Conservation (phyloP, 2,329 filamentous ascomycete species). For the Cladorrhinum sp. region DNA sequence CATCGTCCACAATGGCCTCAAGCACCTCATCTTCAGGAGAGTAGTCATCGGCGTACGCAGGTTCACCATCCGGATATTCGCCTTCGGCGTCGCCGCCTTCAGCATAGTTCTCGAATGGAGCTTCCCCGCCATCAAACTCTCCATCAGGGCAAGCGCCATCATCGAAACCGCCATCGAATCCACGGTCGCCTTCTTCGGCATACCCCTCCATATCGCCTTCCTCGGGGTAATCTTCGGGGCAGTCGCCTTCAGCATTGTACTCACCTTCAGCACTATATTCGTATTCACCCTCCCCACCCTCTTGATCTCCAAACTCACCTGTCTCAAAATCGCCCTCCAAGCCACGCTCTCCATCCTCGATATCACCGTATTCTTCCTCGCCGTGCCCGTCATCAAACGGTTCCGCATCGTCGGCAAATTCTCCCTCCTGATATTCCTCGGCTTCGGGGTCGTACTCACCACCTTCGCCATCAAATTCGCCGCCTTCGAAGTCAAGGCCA, state of each 20-base stretch:
- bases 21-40: no score
- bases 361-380: background rate
- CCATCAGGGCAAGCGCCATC: background rate
- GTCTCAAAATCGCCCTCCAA: background rate
- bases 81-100: conserved; percentile 6
- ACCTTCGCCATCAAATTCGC: background rate
- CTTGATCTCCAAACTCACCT: background rate
- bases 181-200: background rate
- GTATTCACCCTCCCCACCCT: background rate
- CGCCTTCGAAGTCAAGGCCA: background rate
- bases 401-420: background rate
- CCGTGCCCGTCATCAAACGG: background rate
- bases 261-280: no score
- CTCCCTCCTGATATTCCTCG: background rate
- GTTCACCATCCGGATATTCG: background rate
- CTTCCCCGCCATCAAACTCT: background rate
- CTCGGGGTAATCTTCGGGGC: no score
- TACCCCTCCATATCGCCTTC: no score
- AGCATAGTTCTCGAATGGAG: background rate
- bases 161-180: background rate
- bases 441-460: background rate
- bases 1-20: no score
- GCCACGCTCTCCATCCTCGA: background rate
- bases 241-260: no score
- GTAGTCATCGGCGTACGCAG: background rate